These are phyloP conservation scores for Brettanomyces anomalus DNA, from an alignment of 805 yeast genomes.

Conservation along the genomic window DNA sequence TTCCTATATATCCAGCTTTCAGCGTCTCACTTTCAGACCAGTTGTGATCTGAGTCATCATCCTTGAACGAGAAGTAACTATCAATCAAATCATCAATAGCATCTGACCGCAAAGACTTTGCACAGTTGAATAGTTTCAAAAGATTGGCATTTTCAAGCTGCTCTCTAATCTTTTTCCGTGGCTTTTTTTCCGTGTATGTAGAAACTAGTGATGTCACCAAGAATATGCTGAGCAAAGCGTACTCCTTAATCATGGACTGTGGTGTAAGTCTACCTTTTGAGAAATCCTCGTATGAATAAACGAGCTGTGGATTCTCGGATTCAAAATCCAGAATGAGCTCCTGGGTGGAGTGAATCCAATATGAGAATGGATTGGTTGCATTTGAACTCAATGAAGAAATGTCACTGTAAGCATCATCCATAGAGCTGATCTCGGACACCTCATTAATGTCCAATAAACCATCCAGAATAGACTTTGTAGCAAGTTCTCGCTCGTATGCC, in stretches of 20 bases:
- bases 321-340: slow-evolving; percentile 9
- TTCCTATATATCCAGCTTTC: too few relatives aligned
- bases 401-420: not conserved
- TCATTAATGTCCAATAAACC: slow-evolving; percentile 4
- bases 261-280: slow-evolving; percentile 8
- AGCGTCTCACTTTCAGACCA: not conserved
- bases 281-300: slow-evolving; percentile 5
- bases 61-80: slow-evolving; percentile 48
- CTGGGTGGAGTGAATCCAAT: slow-evolving; percentile 13
- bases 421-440: not conserved
- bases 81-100: slow-evolving; percentile 55
- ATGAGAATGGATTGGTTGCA: slow-evolving; percentile 6
- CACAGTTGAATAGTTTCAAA: slow-evolving; percentile 38
- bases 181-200: slow-evolving; percentile 25
- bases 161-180: slow-evolving; percentile 50
- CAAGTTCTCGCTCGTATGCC: slow-evolving; percentile 13
- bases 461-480: slow-evolving; percentile 9
- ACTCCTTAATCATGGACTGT: slow-evolving; percentile 36
- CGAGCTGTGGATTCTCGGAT: slow-evolving; percentile 3
- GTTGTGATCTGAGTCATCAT: slow-evolving; percentile 10
- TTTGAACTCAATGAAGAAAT: not conserved
- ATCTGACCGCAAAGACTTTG: slow-evolving; percentile 47
- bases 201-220: slow-evolving; percentile 57
- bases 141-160: slow-evolving; percentile 52
- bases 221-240: slow-evolving; percentile 60